Evolutionary conservation across 164 flowering plant genomes (phyloP).

Genomic region (Berberis vulgaris): DNA sequence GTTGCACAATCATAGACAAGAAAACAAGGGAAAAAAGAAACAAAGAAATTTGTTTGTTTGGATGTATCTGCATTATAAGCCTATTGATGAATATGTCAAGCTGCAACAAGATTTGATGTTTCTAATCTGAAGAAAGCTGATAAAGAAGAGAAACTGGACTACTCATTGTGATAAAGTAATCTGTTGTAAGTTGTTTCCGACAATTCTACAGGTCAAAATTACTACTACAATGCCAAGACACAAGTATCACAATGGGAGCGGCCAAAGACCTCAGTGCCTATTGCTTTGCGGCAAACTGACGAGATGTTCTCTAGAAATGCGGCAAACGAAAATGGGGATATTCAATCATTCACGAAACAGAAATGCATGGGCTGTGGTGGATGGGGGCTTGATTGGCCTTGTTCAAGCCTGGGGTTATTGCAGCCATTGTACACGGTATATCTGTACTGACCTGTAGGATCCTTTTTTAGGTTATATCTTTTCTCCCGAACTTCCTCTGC

Average conservation of each 20-base stretch:
- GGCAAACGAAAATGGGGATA: slow-evolving; percentile 15
- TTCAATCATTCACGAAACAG: slow-evolving; percentile 15
- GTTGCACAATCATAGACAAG: too few relatives aligned
- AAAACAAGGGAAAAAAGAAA: too few relatives aligned
- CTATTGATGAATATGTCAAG: too few relatives aligned
- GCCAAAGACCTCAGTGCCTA: slow-evolving; percentile 32
- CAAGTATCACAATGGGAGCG: slow-evolving; percentile 77
- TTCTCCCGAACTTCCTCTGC: too few relatives aligned
- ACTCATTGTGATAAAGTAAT: too few relatives aligned
- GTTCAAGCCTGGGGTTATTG: slow-evolving; percentile 96
- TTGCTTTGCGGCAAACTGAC: slow-evolving; percentile 17
- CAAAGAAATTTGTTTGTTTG: too few relatives aligned
- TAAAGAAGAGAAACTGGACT: too few relatives aligned
- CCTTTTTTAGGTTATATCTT: too few relatives aligned
- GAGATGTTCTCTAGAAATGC: slow-evolving; percentile 13
- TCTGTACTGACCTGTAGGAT: too few relatives aligned
- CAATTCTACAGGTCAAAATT: slow-evolving; percentile 55
- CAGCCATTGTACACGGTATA: slow-evolving; percentile 85
- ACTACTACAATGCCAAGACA: slow-evolving; percentile 78
- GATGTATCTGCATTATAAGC: too few relatives aligned
- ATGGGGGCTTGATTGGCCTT: slow-evolving; percentile 86
- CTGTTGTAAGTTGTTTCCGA: not conserved
- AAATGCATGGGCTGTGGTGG: slow-evolving; percentile 89
- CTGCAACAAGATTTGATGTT: too few relatives aligned
- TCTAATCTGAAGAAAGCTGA: too few relatives aligned